phyloP scores from a whole-genome alignment of 2,329 filamentous ascomycete genomes.

The Talaromyces sp. region DNA sequence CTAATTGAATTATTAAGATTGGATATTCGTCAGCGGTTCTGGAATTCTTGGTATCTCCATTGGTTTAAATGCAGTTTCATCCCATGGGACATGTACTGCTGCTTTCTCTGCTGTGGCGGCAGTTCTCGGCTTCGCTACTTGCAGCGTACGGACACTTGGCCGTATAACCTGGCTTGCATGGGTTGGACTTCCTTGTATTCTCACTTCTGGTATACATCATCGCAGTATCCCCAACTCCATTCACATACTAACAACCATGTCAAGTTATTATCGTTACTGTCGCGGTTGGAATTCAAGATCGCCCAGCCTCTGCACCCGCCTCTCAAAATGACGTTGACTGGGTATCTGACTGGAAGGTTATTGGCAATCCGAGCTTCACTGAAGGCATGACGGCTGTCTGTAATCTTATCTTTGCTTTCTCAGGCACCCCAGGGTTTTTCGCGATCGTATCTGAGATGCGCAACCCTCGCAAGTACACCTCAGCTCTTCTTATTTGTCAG shows the following conservation, averaged over 20 bases:
- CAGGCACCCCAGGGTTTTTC: slow-evolving; percentile 37
- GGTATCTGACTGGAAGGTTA: slow-evolving; percentile 21
- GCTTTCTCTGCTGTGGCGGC: slow-evolving; percentile 29
- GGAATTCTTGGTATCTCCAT: slow-evolving; percentile 48
- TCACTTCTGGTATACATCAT: slow-evolving; percentile 11
- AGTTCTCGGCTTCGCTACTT: slow-evolving; percentile 26
- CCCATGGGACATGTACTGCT: slow-evolving; percentile 37
- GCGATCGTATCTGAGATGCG: slow-evolving; percentile 44
- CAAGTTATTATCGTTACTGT: slow-evolving; percentile 19
- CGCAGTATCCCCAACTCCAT: not conserved
- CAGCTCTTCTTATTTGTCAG: slow-evolving; percentile 36
- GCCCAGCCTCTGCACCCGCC: slow-evolving; percentile 11
- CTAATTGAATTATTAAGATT: slow-evolving; percentile 20
- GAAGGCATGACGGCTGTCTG: slow-evolving; percentile 33
- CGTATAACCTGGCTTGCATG: slow-evolving; percentile 40
- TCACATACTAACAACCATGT: not conserved
- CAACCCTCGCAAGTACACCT: slow-evolving; percentile 34
- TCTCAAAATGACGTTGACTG: slow-evolving; percentile 2
- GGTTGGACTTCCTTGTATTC: slow-evolving; percentile 30
- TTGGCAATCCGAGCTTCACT: slow-evolving; percentile 27
- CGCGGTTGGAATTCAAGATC: slow-evolving; percentile 18
- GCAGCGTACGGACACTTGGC: slow-evolving; percentile 40
- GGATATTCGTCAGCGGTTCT: slow-evolving; percentile 45
- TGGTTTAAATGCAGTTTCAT: slow-evolving; percentile 45
- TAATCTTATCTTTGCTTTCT: slow-evolving; percentile 33